Evolutionary conservation across 305 asterid species (phyloP).

Genomic region (Plantago lanceolata): DNA sequence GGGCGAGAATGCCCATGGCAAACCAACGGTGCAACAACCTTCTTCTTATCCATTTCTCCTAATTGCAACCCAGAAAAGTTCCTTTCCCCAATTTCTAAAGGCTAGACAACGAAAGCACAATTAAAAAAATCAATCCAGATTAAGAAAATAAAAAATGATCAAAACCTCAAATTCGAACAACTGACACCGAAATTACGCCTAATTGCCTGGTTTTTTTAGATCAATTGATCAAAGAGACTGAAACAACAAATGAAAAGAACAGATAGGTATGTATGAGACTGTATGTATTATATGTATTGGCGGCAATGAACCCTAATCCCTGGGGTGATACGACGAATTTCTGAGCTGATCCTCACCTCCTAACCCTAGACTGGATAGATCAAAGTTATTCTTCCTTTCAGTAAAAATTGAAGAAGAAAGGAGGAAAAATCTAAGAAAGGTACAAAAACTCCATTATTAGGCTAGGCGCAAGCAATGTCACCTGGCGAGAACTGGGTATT

Average conservation of each 20-base stretch:
- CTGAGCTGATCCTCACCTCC: slow-evolving; percentile 9
- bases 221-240: background rate
- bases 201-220: background rate
- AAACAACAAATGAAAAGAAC: background rate
- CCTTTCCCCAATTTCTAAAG: background rate
- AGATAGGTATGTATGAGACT: background rate
- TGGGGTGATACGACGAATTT: background rate
- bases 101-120: slow-evolving; percentile 18
- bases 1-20: slow-evolving; percentile 99
- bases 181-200: background rate
- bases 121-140: slow-evolving; percentile 17
- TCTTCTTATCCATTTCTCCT: slow-evolving; percentile 79
- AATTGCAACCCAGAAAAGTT: slow-evolving; percentile 13
- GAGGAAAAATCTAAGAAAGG: background rate
- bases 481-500: no score
- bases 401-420: background rate
- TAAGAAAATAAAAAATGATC: background rate
- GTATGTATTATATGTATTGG: background rate
- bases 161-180: background rate
- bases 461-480: slow-evolving; percentile 14
- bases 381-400: background rate
- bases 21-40: slow-evolving; percentile 78
- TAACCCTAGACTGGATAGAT: slow-evolving; percentile 12
- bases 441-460: slow-evolving; percentile 8
- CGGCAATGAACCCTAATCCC: slow-evolving; percentile 7